Evolutionary conservation across 106 monocot genomes (phyloP), one percentile per base, ranked within the genome.

Genomic region (Phalaenopsis aphrodite): DNA sequence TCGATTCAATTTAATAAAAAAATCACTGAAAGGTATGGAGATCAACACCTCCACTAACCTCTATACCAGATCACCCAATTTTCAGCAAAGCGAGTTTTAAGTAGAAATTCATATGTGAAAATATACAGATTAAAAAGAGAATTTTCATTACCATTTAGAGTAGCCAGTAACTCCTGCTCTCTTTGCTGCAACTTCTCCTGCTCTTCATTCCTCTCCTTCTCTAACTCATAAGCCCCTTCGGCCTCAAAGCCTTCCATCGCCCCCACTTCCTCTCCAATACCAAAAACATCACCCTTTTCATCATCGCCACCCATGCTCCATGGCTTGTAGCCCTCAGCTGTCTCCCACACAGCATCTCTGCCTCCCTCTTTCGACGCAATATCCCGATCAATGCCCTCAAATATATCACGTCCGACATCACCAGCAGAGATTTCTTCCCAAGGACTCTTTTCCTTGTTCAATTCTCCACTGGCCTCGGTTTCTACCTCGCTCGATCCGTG

Each of bases 271-370:
- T 71, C 81, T 15, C 23, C 83, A 41, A 75, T 58, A 30, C n/a
- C 82, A 66, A 89, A 85, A 9, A 87, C 75, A 73, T 80, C 79
- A 3, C 3, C 76, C 41, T 78, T 85, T 41, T 84, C 84, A 8
- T 80, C 92, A 23, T 81, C 88, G 1, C 79, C 89, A 24, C 84
- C 89, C 41, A 92, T 65, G 41, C 78, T 82, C 92, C 92, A 92
- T 18, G 81, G 83, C 78, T 88, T 79, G 61, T 86, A 85, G 36
- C 85, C 86, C 30, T 84, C 86, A 4, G 76, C 77, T 49, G 87
- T 84, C 79, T 84, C 81, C 89, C 86, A 85, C 61, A 79, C 89
- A 23, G 16, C 87, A 5, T 77, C 79, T 17, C 4, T 69, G 24
- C 43, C 78, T 23, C 52, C 56, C 14, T 58, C 82, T 43, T 72